Percentiles rank a stretch among this genome's conserved stretches.
Conservation (phyloP, 108 stramenopile species). For the Nitzschia sp. region DNA sequence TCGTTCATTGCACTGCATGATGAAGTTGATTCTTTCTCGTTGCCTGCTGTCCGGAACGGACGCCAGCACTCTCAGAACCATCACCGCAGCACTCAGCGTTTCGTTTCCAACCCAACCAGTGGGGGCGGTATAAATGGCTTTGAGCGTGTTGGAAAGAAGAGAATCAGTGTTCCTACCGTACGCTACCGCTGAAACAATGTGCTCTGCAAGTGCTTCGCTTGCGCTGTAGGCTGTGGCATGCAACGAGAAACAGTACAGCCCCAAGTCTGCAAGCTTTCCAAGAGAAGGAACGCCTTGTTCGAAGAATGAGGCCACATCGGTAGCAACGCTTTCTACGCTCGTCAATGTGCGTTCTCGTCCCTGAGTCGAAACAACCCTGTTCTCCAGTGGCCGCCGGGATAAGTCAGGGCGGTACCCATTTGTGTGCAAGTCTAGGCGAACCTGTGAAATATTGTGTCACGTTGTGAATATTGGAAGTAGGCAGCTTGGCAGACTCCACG, state of each 20-base stretch:
- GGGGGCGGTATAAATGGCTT: constrained; percentile 42
- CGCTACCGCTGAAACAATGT: constrained; percentile 60
- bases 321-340: constrained; percentile 69
- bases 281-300: constrained; percentile 25
- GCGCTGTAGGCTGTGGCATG: constrained; percentile 30
- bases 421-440: constrained; percentile 63
- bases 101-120: constrained; percentile 59
- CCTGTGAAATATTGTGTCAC: no score
- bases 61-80: constrained; percentile 53
- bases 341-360: constrained; percentile 30
- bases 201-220: constrained; percentile 55
- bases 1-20: constrained; percentile 53
- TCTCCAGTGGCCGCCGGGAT: constrained; percentile 42
- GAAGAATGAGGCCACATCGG: constrained; percentile 45
- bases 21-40: constrained; percentile 51
- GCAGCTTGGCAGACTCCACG: background rate
- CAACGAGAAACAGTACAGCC: constrained; percentile 29
- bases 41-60: constrained; percentile 69
- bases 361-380: constrained; percentile 20
- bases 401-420: constrained; percentile 88
- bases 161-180: constrained; percentile 33
- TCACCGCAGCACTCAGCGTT: constrained; percentile 31
- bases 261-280: constrained; percentile 49
- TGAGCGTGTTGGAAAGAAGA: constrained; percentile 53
- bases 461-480: no score